Base-by-base conservation (phyloP, 75 land plant species). In the Cunninghamia lanceolata region DNA sequence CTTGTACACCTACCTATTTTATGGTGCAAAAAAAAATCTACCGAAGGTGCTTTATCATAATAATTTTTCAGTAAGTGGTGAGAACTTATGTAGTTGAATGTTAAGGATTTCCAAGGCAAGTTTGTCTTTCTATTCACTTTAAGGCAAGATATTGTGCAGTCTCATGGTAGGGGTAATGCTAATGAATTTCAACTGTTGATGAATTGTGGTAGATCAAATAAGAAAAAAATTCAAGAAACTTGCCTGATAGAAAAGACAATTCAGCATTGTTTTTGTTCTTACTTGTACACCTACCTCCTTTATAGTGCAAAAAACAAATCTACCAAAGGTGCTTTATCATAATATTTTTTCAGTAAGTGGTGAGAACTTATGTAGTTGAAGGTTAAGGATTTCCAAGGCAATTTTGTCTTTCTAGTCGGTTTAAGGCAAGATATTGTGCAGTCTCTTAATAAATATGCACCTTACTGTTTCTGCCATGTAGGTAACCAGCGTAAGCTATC, bases 401-500 rank as follows among this genome's bases (percentile, higher is more conserved):
- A 6, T 73, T 11, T 73, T 25, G 15, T 34, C 36, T 10, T 73
- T 73, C 13, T 2, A 21, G 4, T 17, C 17, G n/a, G 1, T 40
- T 75, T 3, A 75, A 75, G 78, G 16, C 9, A 77, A 77, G 6
- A 38, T 71, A 38, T 17, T 32, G 7, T 77, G 43, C 79, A 39
- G 42, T 39, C 42, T 38, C 39, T 80, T 43, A 40, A 43, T 80
- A 42, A 14, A 43, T 45, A 42, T 80, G 82, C 46, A 40, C 25
- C 46, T 39, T 43, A 43, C 16, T 80, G 32, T 43, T 43, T 84
- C 83, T 73, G 25, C 82, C 78, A 87, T 68, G 85, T 90, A 98
- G 99, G 98, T 98, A 56, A 98, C 99, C 34, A 95, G 99, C 85
- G 95, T 96, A 88, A 93, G 93, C 81, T 96, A 96, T 85, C 99